These are phyloP conservation scores for Fragaria ananassa DNA, from an alignment of 306 rosid species.

Conservation along the genomic window DNA sequence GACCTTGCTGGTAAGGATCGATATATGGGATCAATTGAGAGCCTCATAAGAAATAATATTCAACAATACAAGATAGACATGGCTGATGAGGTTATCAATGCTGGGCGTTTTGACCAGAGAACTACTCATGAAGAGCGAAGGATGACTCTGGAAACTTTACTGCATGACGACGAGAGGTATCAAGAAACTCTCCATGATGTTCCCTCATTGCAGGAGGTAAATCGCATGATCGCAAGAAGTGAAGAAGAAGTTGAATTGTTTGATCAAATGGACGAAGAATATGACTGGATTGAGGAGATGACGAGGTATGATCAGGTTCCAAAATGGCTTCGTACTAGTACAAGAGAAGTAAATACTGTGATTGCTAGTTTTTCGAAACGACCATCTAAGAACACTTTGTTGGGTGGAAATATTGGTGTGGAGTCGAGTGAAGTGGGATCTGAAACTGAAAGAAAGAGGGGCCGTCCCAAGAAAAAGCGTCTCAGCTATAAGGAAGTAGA, in stretches of 20 bases:
- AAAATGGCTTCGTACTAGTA: conserved; percentile 78
- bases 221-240: conserved; percentile 98
- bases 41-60: conserved; percentile 92
- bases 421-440: conserved; percentile 72
- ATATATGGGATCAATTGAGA: conserved; percentile 87
- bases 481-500: conserved; percentile 85
- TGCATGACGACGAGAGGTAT: conserved; percentile 94
- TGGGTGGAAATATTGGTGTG: conserved; percentile 50
- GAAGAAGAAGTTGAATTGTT: conserved; percentile 80
- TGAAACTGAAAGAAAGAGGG: conserved; percentile 75
- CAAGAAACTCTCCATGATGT: conserved; percentile 94
- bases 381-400: conserved; percentile 58
- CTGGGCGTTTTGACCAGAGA: conserved; percentile 99
- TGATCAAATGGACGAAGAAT: conserved; percentile 98
- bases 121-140: conserved; percentile 98
- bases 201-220: conserved; percentile 90
- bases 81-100: conserved; percentile 99
- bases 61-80: conserved; percentile 97
- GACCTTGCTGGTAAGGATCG: conserved; percentile 99
- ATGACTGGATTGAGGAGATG: conserved; percentile 91
- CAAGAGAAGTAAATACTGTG: conserved; percentile 73
- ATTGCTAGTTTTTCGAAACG: conserved; percentile 72
- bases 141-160: conserved; percentile 82
- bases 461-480: conserved; percentile 68
- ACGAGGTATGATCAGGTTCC: conserved; percentile 81